phyloP scores from a whole-genome alignment of 352 stramenopile species.

The Phytophthora pistaciae region DNA sequence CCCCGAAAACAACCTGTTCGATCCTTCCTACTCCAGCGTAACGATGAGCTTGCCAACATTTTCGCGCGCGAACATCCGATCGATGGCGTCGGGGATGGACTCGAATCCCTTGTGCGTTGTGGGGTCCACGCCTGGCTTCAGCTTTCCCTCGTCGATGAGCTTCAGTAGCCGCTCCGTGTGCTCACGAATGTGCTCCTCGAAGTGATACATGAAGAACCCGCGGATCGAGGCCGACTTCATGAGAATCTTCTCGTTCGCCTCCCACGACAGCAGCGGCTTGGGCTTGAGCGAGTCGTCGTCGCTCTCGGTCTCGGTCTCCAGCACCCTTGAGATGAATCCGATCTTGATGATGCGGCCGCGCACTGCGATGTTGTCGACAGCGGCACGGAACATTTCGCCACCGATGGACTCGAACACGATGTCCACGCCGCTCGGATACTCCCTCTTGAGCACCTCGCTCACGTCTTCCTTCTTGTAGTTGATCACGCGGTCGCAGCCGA shows the following conservation, averaged over 20 bases:
- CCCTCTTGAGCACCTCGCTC: constrained; percentile 42
- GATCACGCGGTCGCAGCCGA: constrained; percentile 63
- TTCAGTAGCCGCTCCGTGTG: constrained; percentile 51
- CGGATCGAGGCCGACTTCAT: constrained; percentile 50
- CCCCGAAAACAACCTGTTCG: too few relatives aligned
- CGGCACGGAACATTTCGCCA: constrained; percentile 39
- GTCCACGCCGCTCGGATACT: constrained; percentile 48
- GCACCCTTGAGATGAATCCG: constrained; percentile 37
- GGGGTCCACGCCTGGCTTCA: constrained; percentile 47
- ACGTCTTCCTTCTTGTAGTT: constrained; percentile 72
- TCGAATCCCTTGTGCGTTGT: constrained; percentile 57
- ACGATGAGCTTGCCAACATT: constrained; percentile 77
- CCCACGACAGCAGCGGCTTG: constrained; percentile 27
- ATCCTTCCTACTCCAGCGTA: constrained; percentile 36
- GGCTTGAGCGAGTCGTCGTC: constrained; percentile 9
- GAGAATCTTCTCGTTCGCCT: constrained; percentile 38
- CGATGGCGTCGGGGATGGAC: constrained; percentile 58
- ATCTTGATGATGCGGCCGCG: constrained; percentile 41
- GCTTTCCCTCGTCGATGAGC: constrained; percentile 53
- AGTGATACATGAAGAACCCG: constrained; percentile 46
- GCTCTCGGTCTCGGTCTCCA: constrained; percentile 31
- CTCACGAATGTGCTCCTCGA: constrained; percentile 39
- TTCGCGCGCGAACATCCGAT: constrained; percentile 55
- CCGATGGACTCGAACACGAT: constrained; percentile 47
- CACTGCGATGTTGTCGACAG: constrained; percentile 39